phyloP scores from a whole-genome alignment of 2,329 filamentous ascomycete species.

The Colletotrichum noveboracense region DNA sequence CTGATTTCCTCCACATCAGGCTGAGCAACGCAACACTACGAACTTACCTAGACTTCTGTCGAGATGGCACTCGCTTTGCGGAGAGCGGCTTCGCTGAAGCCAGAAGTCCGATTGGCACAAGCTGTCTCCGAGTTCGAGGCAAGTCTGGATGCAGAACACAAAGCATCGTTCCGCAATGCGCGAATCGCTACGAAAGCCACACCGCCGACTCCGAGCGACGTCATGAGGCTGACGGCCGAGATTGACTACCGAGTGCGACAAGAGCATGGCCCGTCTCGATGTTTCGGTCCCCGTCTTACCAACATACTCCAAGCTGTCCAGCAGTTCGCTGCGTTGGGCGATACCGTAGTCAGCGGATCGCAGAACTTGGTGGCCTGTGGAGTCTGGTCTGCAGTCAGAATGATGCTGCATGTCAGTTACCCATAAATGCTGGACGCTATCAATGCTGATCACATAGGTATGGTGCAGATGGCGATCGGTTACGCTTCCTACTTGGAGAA shows the following conservation, averaged over 20 bases:
- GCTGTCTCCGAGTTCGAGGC: constrained; percentile 44
- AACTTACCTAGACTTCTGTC: not conserved
- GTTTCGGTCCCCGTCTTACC: constrained; percentile 44
- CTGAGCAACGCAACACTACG: too few relatives aligned
- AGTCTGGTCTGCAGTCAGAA: constrained; percentile 48
- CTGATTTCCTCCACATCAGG: not conserved
- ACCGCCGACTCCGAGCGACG: constrained; percentile 37
- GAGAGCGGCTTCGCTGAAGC: constrained; percentile 22
- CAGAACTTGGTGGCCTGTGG: constrained; percentile 50
- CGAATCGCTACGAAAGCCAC: constrained; percentile 9
- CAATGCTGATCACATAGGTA: rapidly evolving
- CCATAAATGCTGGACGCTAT: too few relatives aligned
- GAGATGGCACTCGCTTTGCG: not conserved
- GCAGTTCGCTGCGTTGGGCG: constrained; percentile 46
- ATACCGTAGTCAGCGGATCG: constrained; percentile 38
- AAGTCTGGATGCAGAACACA: constrained; percentile 35
- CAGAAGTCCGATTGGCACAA: constrained; percentile 43
- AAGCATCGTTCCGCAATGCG: constrained; percentile 26
- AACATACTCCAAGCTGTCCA: constrained; percentile 45
- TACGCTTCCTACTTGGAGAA: too few relatives aligned
- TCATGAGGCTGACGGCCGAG: constrained; percentile 44
- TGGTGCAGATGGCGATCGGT: too few relatives aligned
- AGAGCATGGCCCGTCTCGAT: constrained; percentile 28
- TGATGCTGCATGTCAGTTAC: constrained; percentile 31
- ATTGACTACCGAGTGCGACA: constrained; percentile 29